Conservation (phyloP, 768 basidiomycete genomes). For the Suillus decipiens region DNA sequence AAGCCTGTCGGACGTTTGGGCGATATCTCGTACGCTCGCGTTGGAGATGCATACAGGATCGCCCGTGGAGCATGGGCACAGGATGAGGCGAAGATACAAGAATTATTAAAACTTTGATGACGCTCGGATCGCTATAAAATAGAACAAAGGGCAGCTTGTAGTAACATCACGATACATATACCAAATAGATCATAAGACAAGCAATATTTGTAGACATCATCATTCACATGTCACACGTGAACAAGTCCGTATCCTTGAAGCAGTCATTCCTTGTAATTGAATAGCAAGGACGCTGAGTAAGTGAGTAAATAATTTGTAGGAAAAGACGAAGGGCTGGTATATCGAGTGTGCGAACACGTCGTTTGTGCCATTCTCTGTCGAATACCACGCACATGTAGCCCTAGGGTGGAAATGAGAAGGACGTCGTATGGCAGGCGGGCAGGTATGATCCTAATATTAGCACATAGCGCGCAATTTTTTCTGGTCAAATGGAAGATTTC, state of each 20-base stretch:
- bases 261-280: neutral
- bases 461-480: too few species aligned
- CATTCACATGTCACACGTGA: neutral
- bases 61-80: conserved; percentile 23
- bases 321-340: too few species aligned
- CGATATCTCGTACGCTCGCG: conserved; percentile 38
- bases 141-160: neutral
- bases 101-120: conserved; percentile 8
- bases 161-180: neutral
- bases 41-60: conserved; percentile 32
- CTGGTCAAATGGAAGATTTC: too few species aligned
- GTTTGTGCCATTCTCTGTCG: too few species aligned
- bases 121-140: neutral
- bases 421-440: too few species aligned
- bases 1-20: conserved; percentile 40
- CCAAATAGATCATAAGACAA: neutral
- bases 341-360: too few species aligned
- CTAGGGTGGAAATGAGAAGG: too few species aligned
- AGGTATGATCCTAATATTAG: too few species aligned
- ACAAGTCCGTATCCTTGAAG: neutral
- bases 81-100: conserved; percentile 19
- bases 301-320: too few species aligned
- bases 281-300: neutral
- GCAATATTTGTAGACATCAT: neutral
- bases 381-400: too few species aligned